phyloP scores from a whole-genome alignment of 1,139 yeast genomes.

The Zygoascus meyerae region DNA sequence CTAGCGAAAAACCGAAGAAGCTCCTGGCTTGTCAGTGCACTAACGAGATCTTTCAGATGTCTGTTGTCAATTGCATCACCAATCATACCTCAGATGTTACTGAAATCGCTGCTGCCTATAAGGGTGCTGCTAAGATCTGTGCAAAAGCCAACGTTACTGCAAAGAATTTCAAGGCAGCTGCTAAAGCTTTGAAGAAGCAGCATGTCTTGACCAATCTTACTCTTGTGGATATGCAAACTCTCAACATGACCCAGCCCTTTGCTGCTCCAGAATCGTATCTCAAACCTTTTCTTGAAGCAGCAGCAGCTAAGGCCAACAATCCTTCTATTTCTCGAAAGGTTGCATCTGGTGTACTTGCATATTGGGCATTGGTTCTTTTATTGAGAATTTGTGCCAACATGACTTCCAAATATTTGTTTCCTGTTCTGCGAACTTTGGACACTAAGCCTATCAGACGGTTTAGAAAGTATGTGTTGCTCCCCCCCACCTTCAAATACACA shows the following conservation, averaged over 20 bases:
- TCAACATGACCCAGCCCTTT: background rate
- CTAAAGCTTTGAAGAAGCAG: background rate
- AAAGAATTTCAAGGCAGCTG: constrained; percentile 1
- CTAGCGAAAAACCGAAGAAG: background rate
- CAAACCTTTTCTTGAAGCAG: constrained; percentile 1
- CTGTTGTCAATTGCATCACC: constrained; percentile 11
- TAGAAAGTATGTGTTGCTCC: constrained; percentile 25
- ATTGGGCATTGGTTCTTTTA: constrained; percentile 12
- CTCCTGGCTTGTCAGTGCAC: constrained; percentile 11
- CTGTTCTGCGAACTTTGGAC: constrained; percentile 14
- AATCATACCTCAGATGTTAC: constrained; percentile 1
- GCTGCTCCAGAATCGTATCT: background rate
- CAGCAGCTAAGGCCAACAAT: constrained; percentile 1
- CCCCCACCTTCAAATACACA: constrained; percentile 42
- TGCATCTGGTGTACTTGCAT: constrained; percentile 11
- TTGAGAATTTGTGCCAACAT: constrained; percentile 12
- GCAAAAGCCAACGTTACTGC: background rate
- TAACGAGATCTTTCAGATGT: constrained; percentile 9
- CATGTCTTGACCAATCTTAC: background rate
- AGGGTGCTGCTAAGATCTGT: background rate
- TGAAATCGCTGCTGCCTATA: background rate
- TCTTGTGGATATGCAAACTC: background rate
- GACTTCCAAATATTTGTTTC: constrained; percentile 6
- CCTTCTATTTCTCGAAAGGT: constrained; percentile 2
- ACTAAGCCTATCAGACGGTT: constrained; percentile 13